phyloP scores from a whole-genome alignment of 257 asterid genomes.

The Penstemon davidsonii region DNA sequence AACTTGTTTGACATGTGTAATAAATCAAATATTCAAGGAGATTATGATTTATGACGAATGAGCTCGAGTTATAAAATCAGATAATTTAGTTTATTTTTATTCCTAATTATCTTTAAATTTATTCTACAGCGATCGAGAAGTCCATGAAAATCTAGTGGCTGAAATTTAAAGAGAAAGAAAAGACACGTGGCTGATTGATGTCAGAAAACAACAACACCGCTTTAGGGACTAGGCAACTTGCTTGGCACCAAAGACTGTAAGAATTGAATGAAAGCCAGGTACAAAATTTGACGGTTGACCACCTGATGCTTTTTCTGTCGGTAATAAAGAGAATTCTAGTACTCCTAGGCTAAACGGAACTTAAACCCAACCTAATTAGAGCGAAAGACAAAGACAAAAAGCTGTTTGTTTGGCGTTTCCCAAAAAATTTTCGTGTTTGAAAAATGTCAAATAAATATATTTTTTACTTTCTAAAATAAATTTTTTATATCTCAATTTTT shows the following conservation, averaged over 20 bases:
- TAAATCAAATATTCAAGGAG: no score
- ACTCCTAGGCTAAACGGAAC: no score
- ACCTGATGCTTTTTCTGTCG: neutral
- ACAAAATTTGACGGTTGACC: constrained; percentile 20
- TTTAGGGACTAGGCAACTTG: constrained; percentile 3
- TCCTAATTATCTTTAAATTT: neutral
- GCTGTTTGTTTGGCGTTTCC: neutral
- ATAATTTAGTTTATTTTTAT: neutral
- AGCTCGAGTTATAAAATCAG: constrained; percentile 26
- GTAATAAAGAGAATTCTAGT: neutral
- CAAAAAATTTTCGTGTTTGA: neutral
- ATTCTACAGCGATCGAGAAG: constrained; percentile 47
- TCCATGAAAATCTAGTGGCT: constrained; percentile 68
- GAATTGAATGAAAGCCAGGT: neutral
- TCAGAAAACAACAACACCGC: constrained; percentile 44
- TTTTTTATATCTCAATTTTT: no score
- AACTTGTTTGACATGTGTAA: no score
- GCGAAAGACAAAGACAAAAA: neutral
- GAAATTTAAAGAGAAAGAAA: constrained; percentile 43
- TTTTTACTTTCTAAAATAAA: no score
- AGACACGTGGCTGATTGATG: constrained; percentile 61
- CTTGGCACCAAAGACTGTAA: neutral
- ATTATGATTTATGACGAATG: neutral
- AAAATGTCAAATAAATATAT: neutral
- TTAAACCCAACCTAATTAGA: neutral